phyloP scores from a whole-genome alignment of 805 yeast species.

The Metschnikowia kofuensis region DNA sequence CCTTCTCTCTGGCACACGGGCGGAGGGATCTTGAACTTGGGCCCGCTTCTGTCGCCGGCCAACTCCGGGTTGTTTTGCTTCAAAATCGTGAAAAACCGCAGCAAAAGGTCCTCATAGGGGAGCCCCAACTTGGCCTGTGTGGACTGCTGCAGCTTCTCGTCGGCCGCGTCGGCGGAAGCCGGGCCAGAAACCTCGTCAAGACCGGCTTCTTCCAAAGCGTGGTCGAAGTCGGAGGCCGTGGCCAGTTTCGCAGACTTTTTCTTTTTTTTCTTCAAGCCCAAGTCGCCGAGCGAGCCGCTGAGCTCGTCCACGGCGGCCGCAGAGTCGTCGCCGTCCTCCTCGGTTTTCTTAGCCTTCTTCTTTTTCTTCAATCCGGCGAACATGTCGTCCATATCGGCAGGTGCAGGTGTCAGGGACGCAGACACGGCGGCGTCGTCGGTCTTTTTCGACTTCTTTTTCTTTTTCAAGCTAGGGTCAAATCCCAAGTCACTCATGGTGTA shows the following conservation, averaged over 20 bases:
- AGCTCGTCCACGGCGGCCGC: slow-evolving; percentile 29
- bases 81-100: slow-evolving; percentile 81
- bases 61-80: slow-evolving; percentile 95
- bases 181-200: slow-evolving; percentile 44
- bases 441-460: slow-evolving; percentile 77
- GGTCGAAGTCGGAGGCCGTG: slow-evolving; percentile 79
- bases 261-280: slow-evolving; percentile 70
- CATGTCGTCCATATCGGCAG: slow-evolving; percentile 49
- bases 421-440: slow-evolving; percentile 35
- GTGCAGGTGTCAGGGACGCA: slow-evolving; percentile 28
- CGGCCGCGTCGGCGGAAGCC: slow-evolving; percentile 27
- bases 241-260: slow-evolving; percentile 48
- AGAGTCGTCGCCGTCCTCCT: slow-evolving; percentile 7
- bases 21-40: slow-evolving; percentile 95
- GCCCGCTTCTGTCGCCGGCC: slow-evolving; percentile 92
- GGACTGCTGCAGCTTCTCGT: slow-evolving; percentile 7
- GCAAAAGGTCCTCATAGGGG: slow-evolving; percentile 72
- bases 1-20: slow-evolving; percentile 98
- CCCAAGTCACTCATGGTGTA: slow-evolving; percentile 50
- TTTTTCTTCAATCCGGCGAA: slow-evolving; percentile 73
- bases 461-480: slow-evolving; percentile 72
- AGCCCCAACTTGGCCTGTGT: slow-evolving; percentile 49
- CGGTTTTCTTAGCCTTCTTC: slow-evolving; percentile 31
- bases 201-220: slow-evolving; percentile 88
- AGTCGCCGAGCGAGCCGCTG: slow-evolving; percentile 37